Conservation (phyloP, 2,329 filamentous ascomycete species). For the Raffaelea arxii region DNA sequence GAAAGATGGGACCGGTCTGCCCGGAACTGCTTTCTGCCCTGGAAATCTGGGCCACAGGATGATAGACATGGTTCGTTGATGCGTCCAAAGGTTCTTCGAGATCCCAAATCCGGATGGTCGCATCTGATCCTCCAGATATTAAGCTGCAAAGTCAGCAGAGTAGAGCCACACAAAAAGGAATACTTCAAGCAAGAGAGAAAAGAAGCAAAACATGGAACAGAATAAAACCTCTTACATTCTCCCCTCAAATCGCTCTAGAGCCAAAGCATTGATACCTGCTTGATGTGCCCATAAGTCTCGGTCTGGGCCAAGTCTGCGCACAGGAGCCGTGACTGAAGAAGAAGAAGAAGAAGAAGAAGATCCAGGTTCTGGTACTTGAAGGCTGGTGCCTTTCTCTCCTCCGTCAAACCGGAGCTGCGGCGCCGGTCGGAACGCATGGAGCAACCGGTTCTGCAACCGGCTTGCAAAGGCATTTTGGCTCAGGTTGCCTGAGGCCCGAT, state of each 20-base stretch:
- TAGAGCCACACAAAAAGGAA: not conserved
- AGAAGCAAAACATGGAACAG: not conserved
- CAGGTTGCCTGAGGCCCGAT: constrained; percentile 63
- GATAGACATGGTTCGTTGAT: constrained; percentile 37
- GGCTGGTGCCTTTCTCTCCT: constrained; percentile 29
- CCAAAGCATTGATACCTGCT: constrained; percentile 68
- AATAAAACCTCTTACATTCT: constrained; percentile 41
- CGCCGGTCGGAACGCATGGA: constrained; percentile 59
- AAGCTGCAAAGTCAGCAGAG: constrained; percentile 38
- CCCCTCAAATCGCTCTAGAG: constrained; percentile 74
- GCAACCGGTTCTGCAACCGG: constrained; percentile 53
- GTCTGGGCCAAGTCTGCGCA: not conserved
- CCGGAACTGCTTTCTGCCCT: constrained; percentile 22
- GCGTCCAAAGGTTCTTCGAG: constrained; percentile 51
- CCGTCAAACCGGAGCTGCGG: constrained; percentile 63
- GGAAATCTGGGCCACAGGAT: constrained; percentile 41
- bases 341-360: not conserved
- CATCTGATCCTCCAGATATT: constrained; percentile 77
- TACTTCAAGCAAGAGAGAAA: not conserved
- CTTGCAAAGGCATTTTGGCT: constrained; percentile 54
- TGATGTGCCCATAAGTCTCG: constrained; percentile 54
- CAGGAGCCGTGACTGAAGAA: not conserved
- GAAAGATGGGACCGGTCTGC: not conserved
- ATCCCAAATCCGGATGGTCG: constrained; percentile 79
- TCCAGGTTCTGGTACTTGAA: constrained; percentile 15